These are phyloP conservation scores for Aspergillus pseudoviridinutans DNA, from an alignment of 2,329 filamentous ascomycete species.

Conservation along the genomic window DNA sequence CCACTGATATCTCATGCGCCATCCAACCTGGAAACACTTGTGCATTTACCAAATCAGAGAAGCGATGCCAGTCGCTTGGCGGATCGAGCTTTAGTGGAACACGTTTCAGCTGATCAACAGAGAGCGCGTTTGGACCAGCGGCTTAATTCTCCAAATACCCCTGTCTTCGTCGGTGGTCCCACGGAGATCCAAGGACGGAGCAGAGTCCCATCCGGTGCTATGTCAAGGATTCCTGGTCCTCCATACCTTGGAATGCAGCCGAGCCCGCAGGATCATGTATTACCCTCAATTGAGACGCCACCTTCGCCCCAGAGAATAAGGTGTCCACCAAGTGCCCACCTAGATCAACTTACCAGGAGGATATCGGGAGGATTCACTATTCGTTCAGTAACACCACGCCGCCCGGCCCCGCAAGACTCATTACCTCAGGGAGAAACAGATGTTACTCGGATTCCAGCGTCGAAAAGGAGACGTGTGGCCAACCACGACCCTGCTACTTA, in stretches of 20 bases:
- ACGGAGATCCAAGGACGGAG: constrained; percentile 17
- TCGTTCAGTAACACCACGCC: constrained; percentile 28
- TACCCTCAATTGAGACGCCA: constrained; percentile 35
- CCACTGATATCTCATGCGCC: background rate
- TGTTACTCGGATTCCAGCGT: constrained; percentile 21
- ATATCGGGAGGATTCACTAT: constrained; percentile 24
- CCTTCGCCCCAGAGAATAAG: constrained; percentile 21
- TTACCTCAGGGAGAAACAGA: constrained; percentile 18
- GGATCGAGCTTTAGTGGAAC: constrained; percentile 19
- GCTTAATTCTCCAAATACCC: constrained; percentile 19
- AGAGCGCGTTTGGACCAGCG: constrained; percentile 16
- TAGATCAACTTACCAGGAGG: constrained; percentile 27
- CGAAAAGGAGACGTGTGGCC: constrained; percentile 33
- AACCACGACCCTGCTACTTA: constrained; percentile 18
- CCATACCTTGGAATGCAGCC: constrained; percentile 13
- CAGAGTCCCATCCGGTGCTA: constrained; percentile 15
- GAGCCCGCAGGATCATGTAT: constrained; percentile 25
- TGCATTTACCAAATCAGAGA: background rate
- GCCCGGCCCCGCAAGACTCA: constrained; percentile 19
- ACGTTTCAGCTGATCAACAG: constrained; percentile 13
- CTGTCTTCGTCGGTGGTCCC: constrained; percentile 32
- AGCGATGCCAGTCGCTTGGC: constrained; percentile 19
- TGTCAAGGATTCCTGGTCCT: constrained; percentile 11
- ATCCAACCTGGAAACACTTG: background rate
- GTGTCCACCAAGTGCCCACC: constrained; percentile 18